phyloP scores from a whole-genome alignment of 805 yeast genomes.

The Saccharomycopsis lassenensis region DNA sequence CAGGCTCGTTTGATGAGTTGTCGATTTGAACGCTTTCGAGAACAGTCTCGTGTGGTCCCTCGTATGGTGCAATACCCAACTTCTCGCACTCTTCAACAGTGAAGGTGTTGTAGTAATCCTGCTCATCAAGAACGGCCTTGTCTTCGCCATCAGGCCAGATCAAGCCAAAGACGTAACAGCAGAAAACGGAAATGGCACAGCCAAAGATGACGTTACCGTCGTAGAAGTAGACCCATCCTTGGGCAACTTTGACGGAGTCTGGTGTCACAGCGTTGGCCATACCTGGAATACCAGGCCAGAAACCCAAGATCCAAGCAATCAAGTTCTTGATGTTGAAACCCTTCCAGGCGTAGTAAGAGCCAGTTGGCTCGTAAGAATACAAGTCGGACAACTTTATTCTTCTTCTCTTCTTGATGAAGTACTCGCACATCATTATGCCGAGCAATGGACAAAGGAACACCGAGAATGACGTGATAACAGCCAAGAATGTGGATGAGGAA shows the following conservation, averaged over 20 bases:
- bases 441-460: slow-evolving; percentile 29
- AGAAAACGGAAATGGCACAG: slow-evolving; percentile 22
- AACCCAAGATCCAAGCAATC: slow-evolving; percentile 22
- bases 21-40: no score
- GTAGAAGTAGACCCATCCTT: slow-evolving; percentile 23
- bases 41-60: no score
- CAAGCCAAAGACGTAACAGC: slow-evolving; percentile 21
- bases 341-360: slow-evolving; percentile 24
- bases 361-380: slow-evolving; percentile 23
- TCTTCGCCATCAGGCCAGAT: slow-evolving; percentile 22
- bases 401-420: slow-evolving; percentile 25
- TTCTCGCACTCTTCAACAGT: slow-evolving; percentile 24
- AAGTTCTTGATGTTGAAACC: slow-evolving; percentile 26
- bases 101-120: slow-evolving; percentile 23
- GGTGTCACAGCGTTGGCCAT: slow-evolving; percentile 25
- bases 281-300: slow-evolving; percentile 32
- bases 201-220: slow-evolving; percentile 26
- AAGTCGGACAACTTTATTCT: slow-evolving; percentile 27
- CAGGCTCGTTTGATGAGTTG: no score
- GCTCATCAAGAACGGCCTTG: slow-evolving; percentile 19
- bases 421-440: slow-evolving; percentile 28
- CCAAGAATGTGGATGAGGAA: slow-evolving; percentile 27
- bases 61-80: slow-evolving; percentile 25
- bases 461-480: slow-evolving; percentile 31
- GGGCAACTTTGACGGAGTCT: slow-evolving; percentile 19